Evolutionary conservation across 2,329 filamentous ascomycete species (phyloP).

Genomic region (Fragosphaeria purpurea): DNA sequence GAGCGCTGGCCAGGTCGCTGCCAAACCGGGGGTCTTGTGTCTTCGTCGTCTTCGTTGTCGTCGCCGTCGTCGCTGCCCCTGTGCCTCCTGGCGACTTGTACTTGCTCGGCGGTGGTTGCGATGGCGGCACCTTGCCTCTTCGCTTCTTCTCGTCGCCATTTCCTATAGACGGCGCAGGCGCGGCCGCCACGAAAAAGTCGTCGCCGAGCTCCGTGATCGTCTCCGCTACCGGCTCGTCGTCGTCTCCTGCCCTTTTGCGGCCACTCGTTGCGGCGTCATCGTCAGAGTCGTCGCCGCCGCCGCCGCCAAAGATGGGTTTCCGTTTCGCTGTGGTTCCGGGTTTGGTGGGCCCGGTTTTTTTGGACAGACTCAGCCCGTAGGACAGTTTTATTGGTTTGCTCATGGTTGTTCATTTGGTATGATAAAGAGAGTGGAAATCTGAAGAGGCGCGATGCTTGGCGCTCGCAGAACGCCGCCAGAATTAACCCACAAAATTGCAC

Average conservation of each 20-base stretch:
- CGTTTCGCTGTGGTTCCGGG: slow-evolving; percentile 34
- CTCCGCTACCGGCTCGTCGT: slow-evolving; percentile 32
- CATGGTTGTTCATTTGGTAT: background rate
- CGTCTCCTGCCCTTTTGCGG: slow-evolving; percentile 6
- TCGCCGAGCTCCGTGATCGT: slow-evolving; percentile 50
- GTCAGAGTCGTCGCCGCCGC: slow-evolving; percentile 46
- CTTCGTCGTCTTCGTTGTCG: slow-evolving; percentile 26
- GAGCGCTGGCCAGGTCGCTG: slow-evolving; percentile 56
- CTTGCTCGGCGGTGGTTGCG: slow-evolving; percentile 34
- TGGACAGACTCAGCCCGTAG: slow-evolving; percentile 17
- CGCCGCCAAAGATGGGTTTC: slow-evolving; percentile 50
- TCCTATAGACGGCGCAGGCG: slow-evolving; percentile 14
- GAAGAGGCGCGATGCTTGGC: no score
- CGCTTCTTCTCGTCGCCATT: background rate
- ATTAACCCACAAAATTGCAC: no score
- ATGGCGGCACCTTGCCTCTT: slow-evolving; percentile 13
- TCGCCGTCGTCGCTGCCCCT: background rate
- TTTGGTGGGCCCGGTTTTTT: slow-evolving; percentile 47
- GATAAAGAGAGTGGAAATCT: no score
- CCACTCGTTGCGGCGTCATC: slow-evolving; percentile 13
- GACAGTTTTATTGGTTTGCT: slow-evolving; percentile 9
- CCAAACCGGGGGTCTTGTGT: slow-evolving; percentile 35
- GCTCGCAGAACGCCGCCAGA: no score
- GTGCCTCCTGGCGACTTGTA: slow-evolving; percentile 23
- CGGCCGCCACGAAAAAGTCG: slow-evolving; percentile 28